Conservation (phyloP, 179 eudicot species). For the Beta corolliflora region DNA sequence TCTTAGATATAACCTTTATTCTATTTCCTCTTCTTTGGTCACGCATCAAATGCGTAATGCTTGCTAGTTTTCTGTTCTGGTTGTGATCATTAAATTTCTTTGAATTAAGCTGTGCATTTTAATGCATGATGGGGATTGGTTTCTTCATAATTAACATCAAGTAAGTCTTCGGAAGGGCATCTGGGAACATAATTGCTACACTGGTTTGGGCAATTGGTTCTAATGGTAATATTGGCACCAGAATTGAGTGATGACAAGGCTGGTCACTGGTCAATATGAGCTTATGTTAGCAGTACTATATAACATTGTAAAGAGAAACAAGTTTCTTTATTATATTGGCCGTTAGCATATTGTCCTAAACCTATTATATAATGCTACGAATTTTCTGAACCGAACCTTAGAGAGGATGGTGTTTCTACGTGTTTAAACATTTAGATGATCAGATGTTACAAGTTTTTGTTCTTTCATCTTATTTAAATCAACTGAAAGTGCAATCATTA, state of each 20-base stretch:
- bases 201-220: background rate
- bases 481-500: too few relatives aligned
- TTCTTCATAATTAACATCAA: background rate
- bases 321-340: background rate
- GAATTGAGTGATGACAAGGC: background rate
- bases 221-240: background rate
- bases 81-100: background rate
- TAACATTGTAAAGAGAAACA: background rate
- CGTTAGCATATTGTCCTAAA: too few relatives aligned
- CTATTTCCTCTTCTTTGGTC: background rate
- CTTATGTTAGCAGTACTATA: background rate
- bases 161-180: background rate
- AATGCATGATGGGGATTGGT: background rate
- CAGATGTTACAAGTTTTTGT: too few relatives aligned
- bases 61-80: background rate
- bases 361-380: too few relatives aligned
- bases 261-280: background rate
- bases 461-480: too few relatives aligned
- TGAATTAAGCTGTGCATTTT: background rate
- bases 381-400: too few relatives aligned
- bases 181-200: background rate
- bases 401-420: too few relatives aligned
- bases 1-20: background rate
- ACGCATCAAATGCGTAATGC: background rate
- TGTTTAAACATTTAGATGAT: too few relatives aligned